Base-by-base conservation (phyloP, 257 asterid genomes). In the Salvia miltiorrhiza region DNA sequence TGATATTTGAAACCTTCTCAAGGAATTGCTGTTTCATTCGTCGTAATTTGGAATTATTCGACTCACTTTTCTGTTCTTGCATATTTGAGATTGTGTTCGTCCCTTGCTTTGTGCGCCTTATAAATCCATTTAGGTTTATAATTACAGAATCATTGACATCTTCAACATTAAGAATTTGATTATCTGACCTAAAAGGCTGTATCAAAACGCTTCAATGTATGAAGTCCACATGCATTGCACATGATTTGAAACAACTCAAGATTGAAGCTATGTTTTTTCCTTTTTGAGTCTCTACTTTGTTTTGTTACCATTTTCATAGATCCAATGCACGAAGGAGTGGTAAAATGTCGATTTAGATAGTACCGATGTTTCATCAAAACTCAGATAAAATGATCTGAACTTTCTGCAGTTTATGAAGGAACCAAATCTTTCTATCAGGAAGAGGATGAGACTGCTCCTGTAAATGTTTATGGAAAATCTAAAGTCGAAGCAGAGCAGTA, bases 391-490 rank as follows among this genome's bases (percentile, higher is more conserved):
- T 76, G 65, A 55, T 72, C 50, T 69, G 47, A 41, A 21, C 59
- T 82, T 69, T 14, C 37, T 76, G 73, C 88, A 94, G 99, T 94
- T 73, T 94, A 91, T 70, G 96, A 89, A 76, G 99, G 99, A 75
- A 85, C 87, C 52, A 94, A 89, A 71, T 85, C 96, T 63, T 94
- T 86, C 79, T 94, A 89, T 49, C 82, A 83, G 81, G 99, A 94
- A 86, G 97, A 86, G 48, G 99, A 94, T 73, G 96, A 83, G 66
- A 80, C 91, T 68, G 73, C 57, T 64, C 99, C 99, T 7, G 96
- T 94, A 63, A 94, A 94, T 81, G 90, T 86, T 65, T 94, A 94
- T 69, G 99, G 99, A 35, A 90, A 82, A 75, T 87, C 99, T 12
- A 94, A 94, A 82, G 88, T 91, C 59, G 89, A 83, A 70, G 97